Base-by-base conservation (phyloP, 352 stramenopile species). In the Phytophthora idaei region DNA sequence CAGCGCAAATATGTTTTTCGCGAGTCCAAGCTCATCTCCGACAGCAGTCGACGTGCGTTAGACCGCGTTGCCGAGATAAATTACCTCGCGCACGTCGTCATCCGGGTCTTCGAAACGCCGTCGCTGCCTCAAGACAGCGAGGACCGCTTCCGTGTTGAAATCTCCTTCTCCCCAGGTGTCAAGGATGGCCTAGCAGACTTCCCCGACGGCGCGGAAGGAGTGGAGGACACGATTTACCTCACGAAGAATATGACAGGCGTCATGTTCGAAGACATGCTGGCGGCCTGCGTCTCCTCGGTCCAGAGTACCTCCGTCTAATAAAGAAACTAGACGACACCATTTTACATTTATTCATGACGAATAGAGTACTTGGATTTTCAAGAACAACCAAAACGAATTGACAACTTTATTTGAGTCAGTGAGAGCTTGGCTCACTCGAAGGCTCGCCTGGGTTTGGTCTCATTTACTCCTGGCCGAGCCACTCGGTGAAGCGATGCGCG, bases 51-150 rank as follows among this genome's bases (percentile, higher is more conserved):
- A 28, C 64, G 77, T 44, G 84, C 85, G 29, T 62, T 98, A 53
- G 82, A 98, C 53, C 89, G 94, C 53, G 81, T 98, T 42, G 85
- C 84, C 11, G 97, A 99, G 77, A 85, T 99, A 44, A 99, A 98
- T 74, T 99, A 99, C 69, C 76, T 99, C 6, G 98, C 97, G 15
- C 98, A 99, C 64, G 92, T 99, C 55, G 93, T 99, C 3, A 98
- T 99, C 51, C 93, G 98, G 17, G 85, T 99, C 37, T 99, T 99
- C 57, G 98, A 99, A 83, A 94, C 98, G 54, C 89, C 87, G 15
- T 86, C 77, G 59, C 65, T 94, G 2, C 81, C 92, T 27, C 86
- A 94, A 69, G 86, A 93, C 44, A 90, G 78, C 62, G 88, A 94
- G 32, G 84, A 93, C 44, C 86, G 88, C 41, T 96, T 94, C 67